Conservation (phyloP, 2,329 filamentous ascomycete species). For the Penicillium sp. region DNA sequence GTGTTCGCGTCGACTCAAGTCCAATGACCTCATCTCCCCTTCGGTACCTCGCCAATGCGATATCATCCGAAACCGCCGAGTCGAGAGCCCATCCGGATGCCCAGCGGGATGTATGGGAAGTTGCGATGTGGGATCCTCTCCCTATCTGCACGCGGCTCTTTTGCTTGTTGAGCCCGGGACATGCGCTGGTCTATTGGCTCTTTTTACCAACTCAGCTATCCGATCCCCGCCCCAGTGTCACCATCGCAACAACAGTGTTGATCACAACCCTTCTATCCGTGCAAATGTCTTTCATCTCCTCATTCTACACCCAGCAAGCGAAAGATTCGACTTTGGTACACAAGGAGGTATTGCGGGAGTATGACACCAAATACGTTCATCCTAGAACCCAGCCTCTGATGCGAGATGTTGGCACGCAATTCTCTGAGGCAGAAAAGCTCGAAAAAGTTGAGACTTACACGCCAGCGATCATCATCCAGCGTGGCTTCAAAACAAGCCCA, state of each 20-base stretch:
- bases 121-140: slow-evolving; percentile 88
- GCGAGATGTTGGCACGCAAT: slow-evolving; percentile 72
- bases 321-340: slow-evolving; percentile 82
- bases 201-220: slow-evolving; percentile 71
- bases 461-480: slow-evolving; percentile 59
- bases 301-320: slow-evolving; percentile 71
- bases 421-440: slow-evolving; percentile 46
- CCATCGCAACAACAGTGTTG: slow-evolving; percentile 74
- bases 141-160: slow-evolving; percentile 76
- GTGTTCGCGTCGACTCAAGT: slow-evolving; percentile 82
- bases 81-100: slow-evolving; percentile 71
- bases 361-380: slow-evolving; percentile 92
- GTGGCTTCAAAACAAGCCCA: slow-evolving; percentile 72
- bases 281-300: slow-evolving; percentile 68
- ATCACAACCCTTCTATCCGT: slow-evolving; percentile 68
- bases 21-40: slow-evolving; percentile 73
- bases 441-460: slow-evolving; percentile 58
- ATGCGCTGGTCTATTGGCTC: slow-evolving; percentile 84
- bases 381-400: slow-evolving; percentile 78
- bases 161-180: slow-evolving; percentile 86
- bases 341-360: slow-evolving; percentile 88
- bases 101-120: slow-evolving; percentile 85
- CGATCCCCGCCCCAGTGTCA: slow-evolving; percentile 77
- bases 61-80: slow-evolving; percentile 66
- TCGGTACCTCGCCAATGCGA: slow-evolving; percentile 62